Base-by-base conservation (phyloP, 352 stramenopile species). In the Thalassiosira exigua region DNA sequence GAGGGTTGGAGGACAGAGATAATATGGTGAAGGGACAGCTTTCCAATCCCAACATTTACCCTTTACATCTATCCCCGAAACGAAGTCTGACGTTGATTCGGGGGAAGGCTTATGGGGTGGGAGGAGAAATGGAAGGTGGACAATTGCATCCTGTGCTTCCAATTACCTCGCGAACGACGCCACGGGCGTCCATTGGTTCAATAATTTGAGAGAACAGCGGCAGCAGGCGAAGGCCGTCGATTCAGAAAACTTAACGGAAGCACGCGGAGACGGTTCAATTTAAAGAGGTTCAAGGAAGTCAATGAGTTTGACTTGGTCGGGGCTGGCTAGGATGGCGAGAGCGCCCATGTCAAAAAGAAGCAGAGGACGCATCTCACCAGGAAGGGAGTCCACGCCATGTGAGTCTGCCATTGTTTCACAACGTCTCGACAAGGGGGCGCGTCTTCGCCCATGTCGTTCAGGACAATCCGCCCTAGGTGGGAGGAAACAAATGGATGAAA, bases 81-180 rank as follows among this genome's bases (percentile, higher is more conserved):
- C n/a, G n/a, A n/a, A n/a, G n/a, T n/a, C n/a, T n/a, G n/a, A n/a
- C n/a, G n/a, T n/a, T n/a, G n/a, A n/a, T n/a, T n/a, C n/a, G n/a
- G n/a, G n/a, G n/a, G n/a, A n/a, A n/a, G n/a, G n/a, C n/a, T n/a
- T n/a, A n/a, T n/a, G n/a, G n/a, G n/a, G n/a, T n/a, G n/a, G n/a
- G n/a, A n/a, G n/a, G n/a, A n/a, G n/a, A n/a, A n/a, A n/a, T n/a
- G n/a, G n/a, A n/a, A n/a, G n/a, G n/a, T 94, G 21, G 74, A 94
- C 60, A 82, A 93, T 50, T 69, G 75, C 1, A 90, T 82, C 53
- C 87, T 87, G 17, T 85, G 81, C 46, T 93, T 84, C 68, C 92
- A 94, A 85, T 0, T 94, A 94, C 46, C 68, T 94, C 3, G 86
- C 86, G 46, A 94, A 94, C 69, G 85, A 92, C 78, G 77, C 88